Percentiles rank a stretch among this genome's conserved stretches.
phyloP scores from a whole-genome alignment of 2,329 filamentous ascomycete genomes.

The Biscogniauxia sp. region DNA sequence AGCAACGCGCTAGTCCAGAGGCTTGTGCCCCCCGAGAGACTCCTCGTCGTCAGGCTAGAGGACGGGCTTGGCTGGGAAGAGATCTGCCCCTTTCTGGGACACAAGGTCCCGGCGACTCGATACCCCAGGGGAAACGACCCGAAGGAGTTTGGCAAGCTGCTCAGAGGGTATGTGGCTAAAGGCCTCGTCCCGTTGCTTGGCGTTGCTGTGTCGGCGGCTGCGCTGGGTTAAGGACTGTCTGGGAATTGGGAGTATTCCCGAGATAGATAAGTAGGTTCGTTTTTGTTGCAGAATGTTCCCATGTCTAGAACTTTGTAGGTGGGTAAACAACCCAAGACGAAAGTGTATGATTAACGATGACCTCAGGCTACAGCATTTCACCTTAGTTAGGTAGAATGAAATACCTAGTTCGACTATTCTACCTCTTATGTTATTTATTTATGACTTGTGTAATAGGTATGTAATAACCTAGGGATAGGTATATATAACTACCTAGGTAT shows the following conservation, averaged over 20 bases:
- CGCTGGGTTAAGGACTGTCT: background rate
- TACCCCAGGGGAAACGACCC: conserved; percentile 26
- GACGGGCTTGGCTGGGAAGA: conserved; percentile 32
- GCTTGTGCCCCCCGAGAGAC: conserved; percentile 22
- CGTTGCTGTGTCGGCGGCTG: background rate
- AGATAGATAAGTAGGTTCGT: too few relatives aligned
- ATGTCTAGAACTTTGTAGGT: too few relatives aligned
- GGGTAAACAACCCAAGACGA: too few relatives aligned
- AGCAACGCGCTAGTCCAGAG: conserved; percentile 24
- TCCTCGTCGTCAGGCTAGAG: conserved; percentile 28
- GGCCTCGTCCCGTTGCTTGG: background rate
- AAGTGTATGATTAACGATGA: too few relatives aligned
- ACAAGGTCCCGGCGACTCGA: conserved; percentile 22
- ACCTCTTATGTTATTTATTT: too few relatives aligned
- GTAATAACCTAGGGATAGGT: too few relatives aligned
- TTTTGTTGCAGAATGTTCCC: too few relatives aligned
- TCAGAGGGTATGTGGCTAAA: conserved; percentile 3
- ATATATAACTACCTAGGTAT: too few relatives aligned
- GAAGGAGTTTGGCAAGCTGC: conserved; percentile 15
- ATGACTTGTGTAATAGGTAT: too few relatives aligned
- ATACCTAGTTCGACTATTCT: too few relatives aligned
- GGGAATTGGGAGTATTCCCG: background rate
- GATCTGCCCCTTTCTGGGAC: conserved; percentile 28
- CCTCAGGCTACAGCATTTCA: too few relatives aligned
- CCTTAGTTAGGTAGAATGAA: too few relatives aligned